These are phyloP conservation scores for Botrytis medusae DNA, from an alignment of 2,329 filamentous ascomycete species.

Conservation along the genomic window DNA sequence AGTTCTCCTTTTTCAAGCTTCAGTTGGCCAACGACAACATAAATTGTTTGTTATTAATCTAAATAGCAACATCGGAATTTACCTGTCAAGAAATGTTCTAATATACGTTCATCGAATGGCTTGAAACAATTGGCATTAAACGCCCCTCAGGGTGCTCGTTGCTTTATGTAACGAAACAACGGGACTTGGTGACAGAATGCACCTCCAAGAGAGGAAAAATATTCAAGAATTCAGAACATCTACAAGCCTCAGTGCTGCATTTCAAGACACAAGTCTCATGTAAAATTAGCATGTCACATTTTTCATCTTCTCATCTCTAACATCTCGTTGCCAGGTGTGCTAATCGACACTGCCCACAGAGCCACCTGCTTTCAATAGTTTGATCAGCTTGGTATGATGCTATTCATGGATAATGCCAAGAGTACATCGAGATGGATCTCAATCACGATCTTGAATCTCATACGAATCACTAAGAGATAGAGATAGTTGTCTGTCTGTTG, in stretches of 20 bases:
- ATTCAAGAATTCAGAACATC: slow-evolving; percentile 1
- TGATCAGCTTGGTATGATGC: not conserved
- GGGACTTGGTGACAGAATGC: not conserved
- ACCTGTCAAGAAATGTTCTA: not conserved
- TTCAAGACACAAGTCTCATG: not conserved
- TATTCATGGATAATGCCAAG: not conserved
- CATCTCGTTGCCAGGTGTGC: not conserved
- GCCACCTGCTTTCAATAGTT: slow-evolving; percentile 19
- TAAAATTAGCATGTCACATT: slow-evolving; percentile 1
- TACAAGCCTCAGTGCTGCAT: not conserved
- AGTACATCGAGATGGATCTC: not conserved
- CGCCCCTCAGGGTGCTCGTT: not conserved
- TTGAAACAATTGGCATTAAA: not conserved
- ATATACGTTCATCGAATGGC: not conserved
- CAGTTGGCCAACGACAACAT: not conserved
- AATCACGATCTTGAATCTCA: not conserved
- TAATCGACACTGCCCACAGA: not conserved
- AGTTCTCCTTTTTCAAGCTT: not conserved
- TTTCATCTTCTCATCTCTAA: not conserved
- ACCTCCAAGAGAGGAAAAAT: not conserved
- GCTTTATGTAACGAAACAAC: not conserved
- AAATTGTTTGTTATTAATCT: not conserved
- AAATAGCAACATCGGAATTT: not conserved
- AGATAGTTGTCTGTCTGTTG: not conserved
- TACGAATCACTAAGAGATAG: not conserved